phyloP scores from a whole-genome alignment of 1,139 yeast species.

The Magnusiomyces paraingens region DNA sequence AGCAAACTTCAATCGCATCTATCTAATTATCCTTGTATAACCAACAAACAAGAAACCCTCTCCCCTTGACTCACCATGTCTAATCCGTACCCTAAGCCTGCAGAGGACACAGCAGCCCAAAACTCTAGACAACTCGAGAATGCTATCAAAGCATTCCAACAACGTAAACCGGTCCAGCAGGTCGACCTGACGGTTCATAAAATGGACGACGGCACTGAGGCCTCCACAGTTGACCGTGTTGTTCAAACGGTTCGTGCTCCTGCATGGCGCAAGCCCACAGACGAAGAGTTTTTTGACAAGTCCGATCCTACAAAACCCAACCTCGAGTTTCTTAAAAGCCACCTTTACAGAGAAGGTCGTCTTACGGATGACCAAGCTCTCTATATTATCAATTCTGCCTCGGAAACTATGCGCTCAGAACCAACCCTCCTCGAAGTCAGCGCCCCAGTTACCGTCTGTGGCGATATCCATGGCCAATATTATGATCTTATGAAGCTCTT shows the following conservation, averaged over 20 bases:
- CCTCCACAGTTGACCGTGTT: conserved; percentile 65
- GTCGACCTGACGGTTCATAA: conserved; percentile 51
- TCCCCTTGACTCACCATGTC: background rate
- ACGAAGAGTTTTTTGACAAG: conserved; percentile 65
- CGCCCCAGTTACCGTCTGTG: conserved; percentile 95
- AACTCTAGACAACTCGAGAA: conserved; percentile 40
- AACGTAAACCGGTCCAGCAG: conserved; percentile 38
- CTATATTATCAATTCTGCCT: conserved; percentile 61
- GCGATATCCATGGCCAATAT: conserved; percentile 94
- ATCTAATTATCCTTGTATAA: no score
- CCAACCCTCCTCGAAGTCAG: conserved; percentile 77
- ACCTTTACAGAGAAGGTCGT: conserved; percentile 77
- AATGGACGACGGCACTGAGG: conserved; percentile 62
- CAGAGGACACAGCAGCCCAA: conserved; percentile 12
- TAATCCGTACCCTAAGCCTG: background rate
- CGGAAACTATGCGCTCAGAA: conserved; percentile 58
- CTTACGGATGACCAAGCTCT: conserved; percentile 66
- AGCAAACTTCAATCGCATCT: background rate
- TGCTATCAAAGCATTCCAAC: conserved; percentile 67
- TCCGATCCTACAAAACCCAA: conserved; percentile 48
- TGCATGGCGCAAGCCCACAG: conserved; percentile 56
- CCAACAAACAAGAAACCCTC: background rate
- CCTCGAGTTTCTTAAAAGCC: conserved; percentile 62
- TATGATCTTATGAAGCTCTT: conserved; percentile 85
- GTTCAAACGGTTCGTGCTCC: conserved; percentile 63